phyloP scores from a whole-genome alignment of 2,329 filamentous ascomycete species.

The Didymellaceae sp. region DNA sequence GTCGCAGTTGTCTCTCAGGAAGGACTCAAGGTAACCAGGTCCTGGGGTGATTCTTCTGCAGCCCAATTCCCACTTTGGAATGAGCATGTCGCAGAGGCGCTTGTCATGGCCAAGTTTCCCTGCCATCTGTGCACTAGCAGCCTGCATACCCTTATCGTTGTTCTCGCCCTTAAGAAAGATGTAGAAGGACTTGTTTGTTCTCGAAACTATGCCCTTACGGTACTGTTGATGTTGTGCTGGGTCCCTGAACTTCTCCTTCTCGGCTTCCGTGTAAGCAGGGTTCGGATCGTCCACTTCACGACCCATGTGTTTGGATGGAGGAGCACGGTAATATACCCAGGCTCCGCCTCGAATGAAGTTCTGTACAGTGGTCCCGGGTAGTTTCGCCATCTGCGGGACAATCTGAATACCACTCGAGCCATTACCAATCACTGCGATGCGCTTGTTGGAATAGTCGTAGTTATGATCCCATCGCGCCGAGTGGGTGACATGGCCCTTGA shows the following conservation, averaged over 20 bases:
- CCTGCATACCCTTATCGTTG: slow-evolving; percentile 26
- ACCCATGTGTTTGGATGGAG: slow-evolving; percentile 30
- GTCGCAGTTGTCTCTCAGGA: slow-evolving; percentile 56
- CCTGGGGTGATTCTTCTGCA: slow-evolving; percentile 53
- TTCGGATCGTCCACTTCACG: slow-evolving; percentile 30
- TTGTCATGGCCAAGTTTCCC: slow-evolving; percentile 27
- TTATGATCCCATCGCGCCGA: slow-evolving; percentile 60
- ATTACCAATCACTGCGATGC: slow-evolving; percentile 31
- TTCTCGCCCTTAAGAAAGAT: slow-evolving; percentile 30
- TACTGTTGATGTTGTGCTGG: slow-evolving; percentile 23
- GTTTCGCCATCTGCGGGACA: slow-evolving; percentile 27
- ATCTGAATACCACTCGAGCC: slow-evolving; percentile 30
- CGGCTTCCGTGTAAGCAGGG: slow-evolving; percentile 25
- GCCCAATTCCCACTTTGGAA: slow-evolving; percentile 32
- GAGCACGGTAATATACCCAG: slow-evolving; percentile 31
- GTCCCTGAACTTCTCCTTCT: slow-evolving; percentile 27
- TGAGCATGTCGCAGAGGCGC: slow-evolving; percentile 26
- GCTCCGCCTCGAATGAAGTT: slow-evolving; percentile 30
- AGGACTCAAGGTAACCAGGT: slow-evolving; percentile 57
- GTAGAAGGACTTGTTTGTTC: slow-evolving; percentile 30
- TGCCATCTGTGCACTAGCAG: slow-evolving; percentile 23
- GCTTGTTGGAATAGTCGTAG: slow-evolving; percentile 27
- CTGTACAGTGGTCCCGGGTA: slow-evolving; percentile 25
- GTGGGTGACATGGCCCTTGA: slow-evolving; percentile 60
- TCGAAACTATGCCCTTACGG: slow-evolving; percentile 26